Base-by-base conservation (phyloP, 441 rosid genomes). In the Hura crepitans region DNA sequence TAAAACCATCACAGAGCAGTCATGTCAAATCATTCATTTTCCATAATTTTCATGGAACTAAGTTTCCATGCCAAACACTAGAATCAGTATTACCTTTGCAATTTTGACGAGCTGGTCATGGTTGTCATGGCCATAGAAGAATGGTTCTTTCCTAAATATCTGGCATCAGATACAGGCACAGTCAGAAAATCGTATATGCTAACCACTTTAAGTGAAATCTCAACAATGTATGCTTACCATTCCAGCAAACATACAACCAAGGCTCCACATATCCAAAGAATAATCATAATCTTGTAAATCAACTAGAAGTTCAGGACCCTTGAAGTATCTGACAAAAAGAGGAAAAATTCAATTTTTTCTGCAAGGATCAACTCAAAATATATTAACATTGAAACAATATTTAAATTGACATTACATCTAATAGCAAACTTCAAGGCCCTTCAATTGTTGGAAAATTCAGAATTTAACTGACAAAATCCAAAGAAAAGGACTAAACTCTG, bases 211-310 rank as follows among this genome's bases (percentile, higher is more conserved):
- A 20, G 35, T 37, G 17, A 22, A 18, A 50, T 27, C 47, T 23
- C 20, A 20, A 55, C 17, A n/a, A 37, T 27, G 62, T 4, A 74
- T 59, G 78, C 91, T 83, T 66, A 94, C 98, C 99, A 94, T 94
- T 78, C 97, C 97, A 35, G 97, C 97, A 84, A 92, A 90, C 99
- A 92, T 94, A 74, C 97, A 92, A 30, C 97, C 97, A 56, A 92
- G 97, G 84, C 99, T 94, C 99, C 99, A 94, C 94, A 94, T 87
- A 73, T 92, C 97, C 79, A 92, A 80, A 10, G 97, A 92, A 79
- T 94, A 94, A 81, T 94, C 99, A 72, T 94, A 94, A 75, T 94
- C 99, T 81, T 89, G 97, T 47, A 92, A 81, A 75, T 95, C 97
- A 69, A 95, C 96, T 4, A 92, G 85, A 78, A 95, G 96, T 69